Evolutionary conservation across 2,329 filamentous ascomycete genomes (phyloP), one percentile per base, ranked within the genome.

Genomic region (Diaporthe citri): DNA sequence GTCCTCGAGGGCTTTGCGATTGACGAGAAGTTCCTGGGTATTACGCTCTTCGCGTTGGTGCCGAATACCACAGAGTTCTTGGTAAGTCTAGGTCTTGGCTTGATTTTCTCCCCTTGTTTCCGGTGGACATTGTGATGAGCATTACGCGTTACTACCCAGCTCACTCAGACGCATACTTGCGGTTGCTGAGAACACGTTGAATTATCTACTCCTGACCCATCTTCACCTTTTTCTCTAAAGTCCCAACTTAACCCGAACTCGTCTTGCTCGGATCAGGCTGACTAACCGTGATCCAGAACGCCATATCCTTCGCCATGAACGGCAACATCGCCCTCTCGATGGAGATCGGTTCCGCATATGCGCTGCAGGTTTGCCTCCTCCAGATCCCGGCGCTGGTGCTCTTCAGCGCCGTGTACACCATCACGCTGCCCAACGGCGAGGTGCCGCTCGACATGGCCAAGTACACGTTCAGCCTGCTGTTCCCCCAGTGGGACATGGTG

Each of bases 241-340:
- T n/a, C 12, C 25, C 43, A 3, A 59, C 4, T n/a, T 22, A 3
- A 31, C 20, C 10, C n/a, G 1, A 41, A 13, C 28, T n/a, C 41
- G 10, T 43, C 15, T 25, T 17, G 22, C 41, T 2, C 46, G 6
- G 22, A 5, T 1, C 51, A 56, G 41, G 12, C 20, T 20, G 22
- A 48, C 75, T 75, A 43, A 76, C 41, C 56, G 2, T 20, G 28
- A 0, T 6, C 5, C 52, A 95, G 92, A 99, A 99, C 84, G 97
- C 96, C 82, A 99, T 99, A 75, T 98, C 96, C 0, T 99, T 99
- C 83, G 97, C 97, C 72, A 99, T 99, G 96, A 98, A 99, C 81
- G 97, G 97, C 76, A 99, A 99, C 83, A 98, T 99, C 83, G 97
- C 97, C 0, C 87, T 99, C 25, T 98, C 95, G 51, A 99, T 99